phyloP scores from a whole-genome alignment of 768 basidiomycete species.

The Megacollybia marginata region DNA sequence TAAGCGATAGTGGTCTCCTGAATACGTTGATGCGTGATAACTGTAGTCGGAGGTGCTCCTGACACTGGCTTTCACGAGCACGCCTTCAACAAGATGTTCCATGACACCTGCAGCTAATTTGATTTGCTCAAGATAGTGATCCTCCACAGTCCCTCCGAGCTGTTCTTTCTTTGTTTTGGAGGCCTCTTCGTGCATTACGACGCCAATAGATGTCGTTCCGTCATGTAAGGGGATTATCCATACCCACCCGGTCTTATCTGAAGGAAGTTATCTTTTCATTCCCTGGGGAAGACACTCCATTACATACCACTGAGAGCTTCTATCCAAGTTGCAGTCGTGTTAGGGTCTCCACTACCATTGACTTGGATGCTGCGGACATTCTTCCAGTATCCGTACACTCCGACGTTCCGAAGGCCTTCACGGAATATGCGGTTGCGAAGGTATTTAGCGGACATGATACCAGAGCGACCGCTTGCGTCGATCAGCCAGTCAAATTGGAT shows the following conservation, averaged over 20 bases:
- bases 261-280: too few relatives aligned
- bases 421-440: slow-evolving; percentile 45
- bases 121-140: slow-evolving; percentile 23
- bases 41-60: slow-evolving; percentile 28
- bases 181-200: slow-evolving; percentile 37
- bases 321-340: slow-evolving; percentile 29
- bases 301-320: slow-evolving; percentile 23
- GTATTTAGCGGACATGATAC: slow-evolving; percentile 48
- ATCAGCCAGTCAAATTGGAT: slow-evolving; percentile 50
- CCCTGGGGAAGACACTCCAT: not conserved
- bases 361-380: too few relatives aligned
- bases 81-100: slow-evolving; percentile 17
- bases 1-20: slow-evolving; percentile 24
- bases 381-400: slow-evolving; percentile 57
- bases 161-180: slow-evolving; percentile 21
- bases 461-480: slow-evolving; percentile 52
- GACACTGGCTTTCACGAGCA: slow-evolving; percentile 15
- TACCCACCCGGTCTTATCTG: slow-evolving; percentile 50
- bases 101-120: slow-evolving; percentile 17
- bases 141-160: slow-evolving; percentile 11
- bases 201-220: slow-evolving; percentile 42
- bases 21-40: slow-evolving; percentile 23
- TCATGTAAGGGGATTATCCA: slow-evolving; percentile 51
- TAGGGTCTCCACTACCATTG: too few relatives aligned
- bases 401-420: slow-evolving; percentile 44